Evolutionary conservation across 2,329 filamentous ascomycete species (phyloP), one percentile per base, ranked within the genome.

Genomic region (Colletotrichum horii): DNA sequence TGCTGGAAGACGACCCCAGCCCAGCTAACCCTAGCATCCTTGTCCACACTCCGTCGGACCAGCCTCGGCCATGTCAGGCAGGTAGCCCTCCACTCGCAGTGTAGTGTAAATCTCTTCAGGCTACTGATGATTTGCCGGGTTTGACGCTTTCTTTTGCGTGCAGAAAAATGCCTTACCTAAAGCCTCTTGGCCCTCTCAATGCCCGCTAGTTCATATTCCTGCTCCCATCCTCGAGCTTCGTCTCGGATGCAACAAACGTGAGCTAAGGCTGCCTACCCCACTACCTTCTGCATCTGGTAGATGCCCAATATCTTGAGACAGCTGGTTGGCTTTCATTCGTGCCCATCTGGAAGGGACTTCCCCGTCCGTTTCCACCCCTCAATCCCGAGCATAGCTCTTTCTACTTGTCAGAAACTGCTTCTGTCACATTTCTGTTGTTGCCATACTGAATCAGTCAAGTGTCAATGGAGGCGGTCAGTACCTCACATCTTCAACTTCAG

Each of bases 381-480:
- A 9, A 16, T 24, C 38, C 32, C 34, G 38, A 67, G 22, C 56
- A 75, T n/a, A 12, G 48, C 16, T 32, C 56, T n/a, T 43, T 24
- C 19, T 62, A n/a, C 28, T 24, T 32, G 19, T 28, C 28, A 8
- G 15, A 55, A 52, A 61, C 36, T 26, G 24, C 14, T 15, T 32
- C 22, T 43, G 64, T 14, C 34, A 30, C 12, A 48, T 66, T 34
- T 34, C 36, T 58, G 22, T 38, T 24, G 48, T 58, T 64, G 56
- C 32, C 24, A n/a, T 48, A 9, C 26, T 32, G 9, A 52, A 16
- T 24, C 56, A 68, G 58, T 24, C 30, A 61, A 55, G 19, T 48
- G 70, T 60, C 74, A 76, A 76, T 74, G 74, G 74, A 76, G 61
- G 58, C 70, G 74, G 74, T 76, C 34, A 76, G 74, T 74, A 58